Evolutionary conservation across 164 flowering plant species (phyloP).

Genomic region (Akebia trifoliata): DNA sequence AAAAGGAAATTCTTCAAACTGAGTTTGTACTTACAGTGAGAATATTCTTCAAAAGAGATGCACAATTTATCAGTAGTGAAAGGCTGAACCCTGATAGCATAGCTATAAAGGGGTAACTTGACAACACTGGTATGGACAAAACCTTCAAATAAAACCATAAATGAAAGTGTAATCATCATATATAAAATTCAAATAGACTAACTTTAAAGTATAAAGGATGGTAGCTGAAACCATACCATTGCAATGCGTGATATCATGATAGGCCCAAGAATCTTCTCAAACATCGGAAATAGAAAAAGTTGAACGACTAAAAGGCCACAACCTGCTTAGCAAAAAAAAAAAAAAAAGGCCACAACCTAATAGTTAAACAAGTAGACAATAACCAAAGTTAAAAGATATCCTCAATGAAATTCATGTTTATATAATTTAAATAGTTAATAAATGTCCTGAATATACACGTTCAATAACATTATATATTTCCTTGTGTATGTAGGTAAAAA

Average conservation of each 20-base stretch:
- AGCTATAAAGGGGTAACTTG: conserved; percentile 58
- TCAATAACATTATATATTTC: too few species aligned
- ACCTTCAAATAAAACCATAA: conserved; percentile 28
- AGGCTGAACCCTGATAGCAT: conserved; percentile 45
- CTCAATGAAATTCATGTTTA: too few species aligned
- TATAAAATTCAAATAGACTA: neutral
- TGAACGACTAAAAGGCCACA: too few species aligned
- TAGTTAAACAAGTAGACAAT: neutral
- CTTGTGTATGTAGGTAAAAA: too few species aligned
- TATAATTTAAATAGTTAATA: too few species aligned
- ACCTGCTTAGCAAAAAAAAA: too few species aligned
- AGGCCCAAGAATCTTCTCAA: conserved; percentile 43
- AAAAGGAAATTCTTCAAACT: neutral
- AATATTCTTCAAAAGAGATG: conserved; percentile 53
- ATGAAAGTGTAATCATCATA: neutral
- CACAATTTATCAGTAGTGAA: conserved; percentile 35
- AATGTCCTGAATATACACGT: too few species aligned
- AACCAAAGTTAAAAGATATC: too few species aligned
- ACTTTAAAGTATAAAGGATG: neutral
- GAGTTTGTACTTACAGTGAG: conserved; percentile 41
- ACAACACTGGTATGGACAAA: conserved; percentile 40
- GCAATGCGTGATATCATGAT: conserved; percentile 39
- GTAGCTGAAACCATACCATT: conserved; percentile 32
- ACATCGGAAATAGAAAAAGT: conserved; percentile 36
- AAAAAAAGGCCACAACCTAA: conserved; percentile 50